Conservation (phyloP, 1,139 yeast species). For the Candida sojae region DNA sequence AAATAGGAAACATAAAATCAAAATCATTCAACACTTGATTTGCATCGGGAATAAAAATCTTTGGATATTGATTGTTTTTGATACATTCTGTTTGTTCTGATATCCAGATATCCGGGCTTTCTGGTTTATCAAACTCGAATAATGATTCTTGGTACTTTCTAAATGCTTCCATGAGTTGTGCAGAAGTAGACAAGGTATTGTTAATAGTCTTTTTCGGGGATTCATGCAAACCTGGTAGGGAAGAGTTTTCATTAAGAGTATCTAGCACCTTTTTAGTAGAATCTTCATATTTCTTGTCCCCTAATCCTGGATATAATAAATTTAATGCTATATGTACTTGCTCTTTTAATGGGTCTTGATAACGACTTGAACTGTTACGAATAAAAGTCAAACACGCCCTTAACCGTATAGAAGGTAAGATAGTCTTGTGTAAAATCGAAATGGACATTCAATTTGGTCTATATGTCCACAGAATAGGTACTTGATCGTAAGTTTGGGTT, state of each 20-base stretch:
- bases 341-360: not conserved
- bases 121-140: not conserved
- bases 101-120: not conserved
- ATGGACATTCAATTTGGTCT: not conserved
- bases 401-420: not conserved
- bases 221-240: not conserved
- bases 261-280: not conserved
- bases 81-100: not conserved
- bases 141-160: not conserved
- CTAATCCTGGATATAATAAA: constrained; percentile 11
- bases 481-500: too few relatives aligned
- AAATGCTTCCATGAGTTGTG: not conserved
- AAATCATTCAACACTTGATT: constrained; percentile 5
- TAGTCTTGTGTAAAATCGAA: not conserved
- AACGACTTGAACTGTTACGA: not conserved
- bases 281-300: not conserved
- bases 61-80: not conserved
- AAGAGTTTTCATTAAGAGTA: not conserved
- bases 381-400: not conserved
- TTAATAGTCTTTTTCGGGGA: not conserved
- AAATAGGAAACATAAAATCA: constrained; percentile 9
- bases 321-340: constrained; percentile 8
- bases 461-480: too few relatives aligned
- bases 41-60: not conserved
- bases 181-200: not conserved